Evolutionary conservation across 2,329 filamentous ascomycete genomes (phyloP).

Genomic region (Venturia asperata): DNA sequence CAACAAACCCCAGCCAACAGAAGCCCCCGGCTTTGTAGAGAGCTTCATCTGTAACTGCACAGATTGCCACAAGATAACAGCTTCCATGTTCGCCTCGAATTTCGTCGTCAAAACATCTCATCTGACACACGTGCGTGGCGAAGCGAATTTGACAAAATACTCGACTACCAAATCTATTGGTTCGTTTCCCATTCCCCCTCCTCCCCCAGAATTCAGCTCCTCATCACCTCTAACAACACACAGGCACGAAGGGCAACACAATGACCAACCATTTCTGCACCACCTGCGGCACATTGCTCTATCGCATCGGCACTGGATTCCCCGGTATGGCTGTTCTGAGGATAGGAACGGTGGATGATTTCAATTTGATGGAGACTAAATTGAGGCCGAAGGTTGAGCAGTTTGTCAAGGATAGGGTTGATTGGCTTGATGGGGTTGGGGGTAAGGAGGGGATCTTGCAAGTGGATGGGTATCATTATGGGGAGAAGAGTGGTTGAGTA

Average conservation of each 20-base stretch:
- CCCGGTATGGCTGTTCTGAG: constrained; percentile 46
- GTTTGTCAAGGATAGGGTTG: constrained; percentile 46
- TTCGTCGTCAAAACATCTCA: constrained; percentile 44
- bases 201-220: not conserved
- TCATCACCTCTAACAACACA: not conserved
- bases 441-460: constrained; percentile 3
- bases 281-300: constrained; percentile 56
- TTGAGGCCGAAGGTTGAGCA: constrained; percentile 49
- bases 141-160: constrained; percentile 43
- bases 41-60: constrained; percentile 54
- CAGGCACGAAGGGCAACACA: constrained; percentile 31
- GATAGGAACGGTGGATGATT: constrained; percentile 58
- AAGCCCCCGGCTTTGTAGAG: constrained; percentile 40
- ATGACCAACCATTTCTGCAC: constrained; percentile 59
- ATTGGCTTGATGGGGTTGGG: constrained; percentile 46
- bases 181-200: not conserved
- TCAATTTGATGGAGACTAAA: constrained; percentile 49
- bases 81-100: constrained; percentile 54
- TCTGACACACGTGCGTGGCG: constrained; percentile 45
- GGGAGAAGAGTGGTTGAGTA: not conserved
- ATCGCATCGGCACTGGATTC: constrained; percentile 41
- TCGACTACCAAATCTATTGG: constrained; percentile 36
- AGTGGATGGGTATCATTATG: constrained; percentile 9
- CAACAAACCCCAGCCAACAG: constrained; percentile 29
- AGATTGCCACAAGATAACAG: constrained; percentile 56